Percentiles rank a stretch among this genome's conserved stretches.
Evolutionary conservation across 495 filamentous ascomycete genomes (phyloP).

Genomic region (Acidiella bohemica): DNA sequence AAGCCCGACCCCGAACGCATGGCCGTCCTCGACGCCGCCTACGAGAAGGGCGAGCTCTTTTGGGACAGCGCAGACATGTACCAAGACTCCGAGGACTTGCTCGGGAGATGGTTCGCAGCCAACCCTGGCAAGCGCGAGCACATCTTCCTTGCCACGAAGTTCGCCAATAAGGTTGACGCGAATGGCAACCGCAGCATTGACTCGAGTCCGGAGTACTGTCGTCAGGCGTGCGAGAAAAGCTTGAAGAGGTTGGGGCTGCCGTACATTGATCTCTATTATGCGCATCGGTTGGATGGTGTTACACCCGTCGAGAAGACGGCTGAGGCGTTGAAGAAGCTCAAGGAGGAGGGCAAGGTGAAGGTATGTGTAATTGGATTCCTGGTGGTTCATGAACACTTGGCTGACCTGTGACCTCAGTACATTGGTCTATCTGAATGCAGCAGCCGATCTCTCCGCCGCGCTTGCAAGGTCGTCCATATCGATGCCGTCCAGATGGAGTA

Average conservation of each 20-base stretch:
- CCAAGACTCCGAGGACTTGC: slow-evolving; percentile 19
- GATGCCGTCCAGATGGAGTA: slow-evolving; percentile 52
- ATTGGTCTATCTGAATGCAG: slow-evolving; percentile 46
- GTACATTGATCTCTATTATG: slow-evolving; percentile 39
- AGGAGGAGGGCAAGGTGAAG: slow-evolving; percentile 44
- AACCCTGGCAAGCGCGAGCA: slow-evolving; percentile 24
- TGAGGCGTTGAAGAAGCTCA: slow-evolving; percentile 32
- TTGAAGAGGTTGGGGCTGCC: slow-evolving; percentile 20
- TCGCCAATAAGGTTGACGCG: slow-evolving; percentile 14
- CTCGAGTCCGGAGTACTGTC: slow-evolving; percentile 21
- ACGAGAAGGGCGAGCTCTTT: slow-evolving; percentile 19
- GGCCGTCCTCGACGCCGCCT: slow-evolving; percentile 21
- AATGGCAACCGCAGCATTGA: slow-evolving; percentile 13
- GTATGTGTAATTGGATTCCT: no score
- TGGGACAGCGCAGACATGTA: slow-evolving; percentile 24
- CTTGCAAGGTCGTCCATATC: slow-evolving; percentile 46
- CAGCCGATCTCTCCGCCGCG: slow-evolving; percentile 43
- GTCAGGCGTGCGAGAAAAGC: slow-evolving; percentile 14
- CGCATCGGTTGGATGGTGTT: slow-evolving; percentile 39
- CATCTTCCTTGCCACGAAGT: slow-evolving; percentile 26
- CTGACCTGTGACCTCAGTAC: no score
- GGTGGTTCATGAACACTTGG: no score
- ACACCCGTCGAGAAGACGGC: slow-evolving; percentile 55
- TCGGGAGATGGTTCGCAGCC: slow-evolving; percentile 20
- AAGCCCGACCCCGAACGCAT: slow-evolving; percentile 24